Conservation (phyloP, 345 rosid species). For the Aquilaria yunnanensis region DNA sequence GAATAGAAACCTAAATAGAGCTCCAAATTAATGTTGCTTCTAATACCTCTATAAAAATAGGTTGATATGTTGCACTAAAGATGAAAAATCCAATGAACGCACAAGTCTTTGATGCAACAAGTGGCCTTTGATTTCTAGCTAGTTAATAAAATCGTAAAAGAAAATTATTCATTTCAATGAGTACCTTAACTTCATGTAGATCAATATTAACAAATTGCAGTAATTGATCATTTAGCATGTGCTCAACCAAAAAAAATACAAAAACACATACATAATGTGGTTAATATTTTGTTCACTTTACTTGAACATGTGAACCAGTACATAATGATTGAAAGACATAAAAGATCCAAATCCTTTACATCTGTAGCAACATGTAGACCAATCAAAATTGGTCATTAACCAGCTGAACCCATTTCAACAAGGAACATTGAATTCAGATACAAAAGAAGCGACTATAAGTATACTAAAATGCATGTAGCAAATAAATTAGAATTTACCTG, state of each 20-base stretch:
- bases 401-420: background rate
- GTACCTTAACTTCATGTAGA: slow-evolving; percentile 93
- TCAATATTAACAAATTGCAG: slow-evolving; percentile 83
- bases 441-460: background rate
- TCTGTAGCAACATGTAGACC: background rate
- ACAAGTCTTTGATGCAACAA: too few relatives aligned
- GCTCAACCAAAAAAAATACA: slow-evolving; percentile 69
- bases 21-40: too few relatives aligned
- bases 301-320: too few relatives aligned
- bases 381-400: background rate
- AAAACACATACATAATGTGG: background rate
- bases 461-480: background rate
- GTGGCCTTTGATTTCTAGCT: too few relatives aligned
- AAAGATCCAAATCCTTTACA: too few relatives aligned
- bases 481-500: slow-evolving; percentile 45
- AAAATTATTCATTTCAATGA: background rate
- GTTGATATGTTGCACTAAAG: too few relatives aligned
- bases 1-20: too few relatives aligned
- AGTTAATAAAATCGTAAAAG: too few relatives aligned
- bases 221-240: slow-evolving; percentile 88
- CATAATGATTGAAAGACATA: too few relatives aligned
- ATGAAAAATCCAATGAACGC: too few relatives aligned
- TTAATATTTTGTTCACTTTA: background rate
- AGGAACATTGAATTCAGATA: background rate
- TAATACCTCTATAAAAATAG: too few relatives aligned